phyloP scores from a whole-genome alignment of 441 rosid species.

The Metrosideros polymorpha region DNA sequence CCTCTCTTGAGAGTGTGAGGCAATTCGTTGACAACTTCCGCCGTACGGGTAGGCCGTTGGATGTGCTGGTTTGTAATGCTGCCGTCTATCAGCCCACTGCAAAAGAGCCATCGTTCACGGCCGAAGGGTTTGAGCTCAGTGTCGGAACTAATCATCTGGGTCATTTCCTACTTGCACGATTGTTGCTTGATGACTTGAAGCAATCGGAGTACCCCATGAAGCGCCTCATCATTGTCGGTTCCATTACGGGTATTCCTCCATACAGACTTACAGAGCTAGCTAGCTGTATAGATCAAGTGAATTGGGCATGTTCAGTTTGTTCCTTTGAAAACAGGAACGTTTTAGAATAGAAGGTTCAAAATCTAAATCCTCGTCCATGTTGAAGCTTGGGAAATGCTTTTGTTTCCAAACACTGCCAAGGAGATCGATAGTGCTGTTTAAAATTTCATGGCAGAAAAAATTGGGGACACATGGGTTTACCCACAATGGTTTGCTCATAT shows the following conservation, averaged over 20 bases:
- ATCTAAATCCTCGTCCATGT: background rate
- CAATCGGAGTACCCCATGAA: conserved; percentile 60
- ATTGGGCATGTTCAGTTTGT: background rate
- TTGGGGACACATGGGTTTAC: background rate
- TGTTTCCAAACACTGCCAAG: background rate
- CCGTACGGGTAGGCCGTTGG: conserved; percentile 45
- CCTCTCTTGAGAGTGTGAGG: conserved; percentile 72
- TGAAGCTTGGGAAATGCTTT: background rate
- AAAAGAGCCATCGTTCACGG: conserved; percentile 72
- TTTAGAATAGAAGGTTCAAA: background rate
- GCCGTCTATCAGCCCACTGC: conserved; percentile 81
- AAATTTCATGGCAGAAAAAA: background rate
- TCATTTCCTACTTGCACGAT: conserved; percentile 64
- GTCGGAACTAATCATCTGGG: conserved; percentile 94
- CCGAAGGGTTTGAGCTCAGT: conserved; percentile 87
- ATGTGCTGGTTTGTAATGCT: conserved; percentile 80
- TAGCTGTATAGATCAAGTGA: background rate
- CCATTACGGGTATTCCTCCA: conserved; percentile 63
- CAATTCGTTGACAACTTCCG: conserved; percentile 60
- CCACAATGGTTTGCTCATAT: background rate
- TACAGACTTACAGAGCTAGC: background rate
- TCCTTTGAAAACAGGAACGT: background rate
- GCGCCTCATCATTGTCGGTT: conserved; percentile 87
- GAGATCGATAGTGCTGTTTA: background rate
- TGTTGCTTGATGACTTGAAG: conserved; percentile 67